Conservation (phyloP, 768 basidiomycete genomes). For the Leccinum truebloodii region DNA sequence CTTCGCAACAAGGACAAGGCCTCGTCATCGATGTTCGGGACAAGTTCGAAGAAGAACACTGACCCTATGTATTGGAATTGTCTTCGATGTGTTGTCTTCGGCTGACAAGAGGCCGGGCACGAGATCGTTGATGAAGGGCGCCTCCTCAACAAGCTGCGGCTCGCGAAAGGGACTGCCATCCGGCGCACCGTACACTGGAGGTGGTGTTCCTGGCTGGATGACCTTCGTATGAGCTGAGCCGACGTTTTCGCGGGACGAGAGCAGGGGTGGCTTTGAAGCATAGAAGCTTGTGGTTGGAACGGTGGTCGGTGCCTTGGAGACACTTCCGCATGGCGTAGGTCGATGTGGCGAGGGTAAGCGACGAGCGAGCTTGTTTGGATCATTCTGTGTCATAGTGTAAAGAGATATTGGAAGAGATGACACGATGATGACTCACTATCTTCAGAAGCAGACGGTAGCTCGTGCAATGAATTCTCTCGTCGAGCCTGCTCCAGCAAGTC, state of each 20-base stretch:
- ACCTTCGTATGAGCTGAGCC: slow-evolving; percentile 42
- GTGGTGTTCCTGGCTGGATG: slow-evolving; percentile 29
- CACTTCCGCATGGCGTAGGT: slow-evolving; percentile 38
- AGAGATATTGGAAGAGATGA: slow-evolving; percentile 4
- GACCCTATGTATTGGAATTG: slow-evolving; percentile 31
- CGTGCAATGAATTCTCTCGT: too few relatives aligned
- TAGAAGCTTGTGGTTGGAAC: slow-evolving; percentile 32
- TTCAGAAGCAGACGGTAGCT: too few relatives aligned
- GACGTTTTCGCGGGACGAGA: slow-evolving; percentile 34
- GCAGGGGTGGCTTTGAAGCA: slow-evolving; percentile 36
- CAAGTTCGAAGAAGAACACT: slow-evolving; percentile 58
- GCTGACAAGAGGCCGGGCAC: slow-evolving; percentile 41
- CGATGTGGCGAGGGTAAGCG: slow-evolving; percentile 42
- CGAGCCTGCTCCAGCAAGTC: too few relatives aligned
- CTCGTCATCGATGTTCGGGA: slow-evolving; percentile 60
- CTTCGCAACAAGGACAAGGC: slow-evolving; percentile 34
- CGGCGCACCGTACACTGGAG: slow-evolving; percentile 26
- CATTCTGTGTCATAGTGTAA: slow-evolving; percentile 47
- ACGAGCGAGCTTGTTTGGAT: slow-evolving; percentile 39
- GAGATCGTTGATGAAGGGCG: slow-evolving; percentile 36
- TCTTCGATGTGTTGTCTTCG: slow-evolving; percentile 21
- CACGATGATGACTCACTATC: background rate
- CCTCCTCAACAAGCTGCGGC: slow-evolving; percentile 54
- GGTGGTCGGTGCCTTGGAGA: slow-evolving; percentile 28
- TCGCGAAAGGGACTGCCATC: slow-evolving; percentile 45